Base-by-base conservation (phyloP, 1,284 basidiomycete species). In the Ganoderma resinaceum region DNA sequence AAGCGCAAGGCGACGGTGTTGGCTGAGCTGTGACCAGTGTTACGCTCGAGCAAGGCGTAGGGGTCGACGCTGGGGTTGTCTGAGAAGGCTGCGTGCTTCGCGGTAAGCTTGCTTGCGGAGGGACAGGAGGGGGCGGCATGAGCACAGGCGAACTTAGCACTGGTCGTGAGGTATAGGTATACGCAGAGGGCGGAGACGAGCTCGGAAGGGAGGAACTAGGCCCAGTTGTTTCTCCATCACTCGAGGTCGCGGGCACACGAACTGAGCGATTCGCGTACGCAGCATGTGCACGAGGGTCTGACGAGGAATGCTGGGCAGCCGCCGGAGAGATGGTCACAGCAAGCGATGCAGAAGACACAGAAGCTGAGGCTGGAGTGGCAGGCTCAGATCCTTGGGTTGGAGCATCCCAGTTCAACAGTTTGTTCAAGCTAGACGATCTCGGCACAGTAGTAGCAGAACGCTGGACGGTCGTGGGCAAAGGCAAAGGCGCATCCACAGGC, bases 121-220 rank as follows among this genome's bases (percentile, higher is more conserved):
- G 72, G 12, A 71, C 31, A 40, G 70, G 68, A 20, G 75, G 73
- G 7, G 72, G 75, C 12, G 71, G 73, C 73, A 74, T 74, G 40
- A 68, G 33, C 5, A 65, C 65, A 26, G 68, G 66, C 58, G 62
- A 73, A 35, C 43, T 65, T 29, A 37, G 37, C 16, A 33, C 37
- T 3, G 33, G 52, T 29, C 35, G 57, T 18, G 63, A 43, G 7
- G 59, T 26, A 52, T 29, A 38, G 37, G 14, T 12, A 38, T n/a
- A 64, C 3, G 40, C 33, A 7, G 66, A 46, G 5, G 65, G 63
- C 1, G 67, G 65, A 35, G 69, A 70, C 4, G 71, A 70, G 38
- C 67, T 67, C 3, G 70, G 66, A 23, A 73, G 59, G 4, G 72
- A 70, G 9, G 72, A 71, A 33, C 67, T 71, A 7, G 65, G 63